Evolutionary conservation across 768 basidiomycete species (phyloP), one percentile per base, ranked within the genome.

Genomic region (Pleurotus citrinopileatus): DNA sequence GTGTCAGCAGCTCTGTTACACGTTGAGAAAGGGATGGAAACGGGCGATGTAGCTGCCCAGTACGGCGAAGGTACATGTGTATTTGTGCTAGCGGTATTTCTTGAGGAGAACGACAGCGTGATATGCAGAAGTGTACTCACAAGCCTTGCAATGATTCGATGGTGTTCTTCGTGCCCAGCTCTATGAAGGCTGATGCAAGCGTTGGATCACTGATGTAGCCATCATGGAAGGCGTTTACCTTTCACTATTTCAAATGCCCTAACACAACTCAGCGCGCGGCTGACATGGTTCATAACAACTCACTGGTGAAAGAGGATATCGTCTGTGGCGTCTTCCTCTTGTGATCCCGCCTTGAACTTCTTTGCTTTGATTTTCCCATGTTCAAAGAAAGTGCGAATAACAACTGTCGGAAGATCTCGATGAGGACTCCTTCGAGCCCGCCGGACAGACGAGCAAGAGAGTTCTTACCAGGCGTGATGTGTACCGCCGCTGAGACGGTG

Each of bases 191-290:
- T 76, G 29, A 34, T 13, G 17, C n/a, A 45, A 25, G 42, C 1
- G 42, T 48, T n/a, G 34, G 25, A 46, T 44, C 25, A 34, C 10
- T 20, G 17, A 13, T n/a, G 20, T 9, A 13, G 25, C 1, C 28
- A 44, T n/a, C 3, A 13, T 22, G 20, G 32, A 9, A 34, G 7
- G 4, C 12, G 19, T 17, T 28, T 2, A 71, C 72, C 67, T 68
- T 86, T 85, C 32, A 89, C 84, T 20, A 89, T 82, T 55, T 84
- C 74, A 65, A 89, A 89, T 0, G 85, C 86, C 69, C 81, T 83
- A 57, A 1, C 42, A 46, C 8, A 28, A 37, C 42, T 34, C 9
- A 45, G 23, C 5, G n/a, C n/a, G 2, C 22, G 38, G 8, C 4
- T 10, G 13, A 1, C 10, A 34, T 1, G 3, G 9, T 9, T 15